Conservation (phyloP, 2,329 filamentous ascomycete genomes). For the Alternaria triticina region DNA sequence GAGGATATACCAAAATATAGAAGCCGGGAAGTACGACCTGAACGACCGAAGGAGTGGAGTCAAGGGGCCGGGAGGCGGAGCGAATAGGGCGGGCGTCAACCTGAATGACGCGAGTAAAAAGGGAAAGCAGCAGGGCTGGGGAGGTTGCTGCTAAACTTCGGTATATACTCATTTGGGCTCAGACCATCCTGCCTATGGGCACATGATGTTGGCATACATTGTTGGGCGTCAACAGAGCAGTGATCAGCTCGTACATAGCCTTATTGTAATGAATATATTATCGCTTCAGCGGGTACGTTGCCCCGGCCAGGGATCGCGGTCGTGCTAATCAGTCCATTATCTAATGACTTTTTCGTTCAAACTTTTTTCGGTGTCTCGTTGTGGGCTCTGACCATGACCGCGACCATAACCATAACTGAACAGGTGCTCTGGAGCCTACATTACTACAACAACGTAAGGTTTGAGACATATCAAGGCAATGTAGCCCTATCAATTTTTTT, state of each 20-base stretch:
- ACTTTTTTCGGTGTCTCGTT: background rate
- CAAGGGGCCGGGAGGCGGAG: slow-evolving; percentile 67
- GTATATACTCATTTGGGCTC: background rate
- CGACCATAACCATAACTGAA: background rate
- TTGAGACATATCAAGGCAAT: background rate
- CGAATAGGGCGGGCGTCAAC: slow-evolving; percentile 52
- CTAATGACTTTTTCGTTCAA: background rate
- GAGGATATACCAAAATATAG: slow-evolving; percentile 95
- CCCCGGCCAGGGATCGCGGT: background rate
- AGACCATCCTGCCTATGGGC: background rate
- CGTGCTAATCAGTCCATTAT: background rate
- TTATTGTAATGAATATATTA: slow-evolving; percentile 1
- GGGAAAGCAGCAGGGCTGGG: slow-evolving; percentile 43
- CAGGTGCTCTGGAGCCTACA: background rate
- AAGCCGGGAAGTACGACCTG: slow-evolving; percentile 91
- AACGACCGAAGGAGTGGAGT: slow-evolving; percentile 93
- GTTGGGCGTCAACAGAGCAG: background rate
- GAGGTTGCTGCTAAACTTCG: slow-evolving; percentile 36
- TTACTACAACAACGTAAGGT: background rate
- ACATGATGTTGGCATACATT: background rate
- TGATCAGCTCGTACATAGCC: background rate
- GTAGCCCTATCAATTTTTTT: background rate
- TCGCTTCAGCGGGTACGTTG: background rate
- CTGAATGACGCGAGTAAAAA: slow-evolving; percentile 49
- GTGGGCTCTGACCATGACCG: background rate